Base-by-base conservation (phyloP, 169 alveolate species). In the Eimeria tenella region DNA sequence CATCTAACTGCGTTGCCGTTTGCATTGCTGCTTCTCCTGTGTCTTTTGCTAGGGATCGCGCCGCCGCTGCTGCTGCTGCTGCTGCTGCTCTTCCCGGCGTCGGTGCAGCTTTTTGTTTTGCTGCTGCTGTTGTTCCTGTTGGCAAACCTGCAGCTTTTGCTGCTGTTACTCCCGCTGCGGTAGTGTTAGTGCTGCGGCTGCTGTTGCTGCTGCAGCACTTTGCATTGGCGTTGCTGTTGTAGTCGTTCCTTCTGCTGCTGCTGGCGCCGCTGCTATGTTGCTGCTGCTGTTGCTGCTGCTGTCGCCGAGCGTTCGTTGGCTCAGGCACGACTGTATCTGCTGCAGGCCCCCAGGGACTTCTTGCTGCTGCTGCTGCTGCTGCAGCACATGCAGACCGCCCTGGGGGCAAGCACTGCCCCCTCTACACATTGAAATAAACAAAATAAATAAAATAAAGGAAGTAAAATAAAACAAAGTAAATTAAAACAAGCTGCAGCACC, bases 271-370 rank as follows among this genome's bases (percentile, higher is more conserved):
- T 70, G 31, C 31, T 70, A 2, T 70, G n/a, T 21, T 70, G 79
- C 79, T 70, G 79, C 49, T 70, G 49, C 52, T 11, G 79, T n/a
- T 70, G 79, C 79, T 42, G 84, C 84, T 74, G 84, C 84, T 74
- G 60, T 23, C 7, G 84, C 31, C 23, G 84, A 8, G 9, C 21
- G 21, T 15, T 68, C 42, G 79, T 3, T 5, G 15, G 21, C 9
- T 2, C 42, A 31, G 42, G 42, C 42, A 31, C 70, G 1, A 11
- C 1, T 60, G 13, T 19, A 15, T 11, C 70, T 60, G 21, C 70
- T 60, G 70, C 70, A 11, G 4, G 1, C 19, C 21, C 70, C 21
- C 70, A 11, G 13, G 70, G 21, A 15, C 21, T 0, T 7, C 52
- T 23, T 70, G 31, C 19, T 70, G 79, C 49, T 70, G 79, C 52